Conservation (phyloP, 176 grass and related monocot species). For the Musa acuminata region DNA sequence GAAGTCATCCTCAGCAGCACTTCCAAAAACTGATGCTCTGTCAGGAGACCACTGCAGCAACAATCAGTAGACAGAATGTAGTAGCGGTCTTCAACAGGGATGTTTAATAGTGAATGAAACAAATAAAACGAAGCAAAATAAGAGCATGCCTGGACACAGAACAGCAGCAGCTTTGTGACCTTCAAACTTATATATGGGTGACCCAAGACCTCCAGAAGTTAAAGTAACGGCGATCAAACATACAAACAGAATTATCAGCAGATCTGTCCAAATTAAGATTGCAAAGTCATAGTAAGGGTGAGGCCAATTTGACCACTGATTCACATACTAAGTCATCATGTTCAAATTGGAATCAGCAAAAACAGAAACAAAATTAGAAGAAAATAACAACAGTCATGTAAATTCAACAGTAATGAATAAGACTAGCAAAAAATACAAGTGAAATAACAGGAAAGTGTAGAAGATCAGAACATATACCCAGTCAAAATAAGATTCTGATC, state of each 20-base stretch:
- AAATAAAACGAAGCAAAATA: not conserved
- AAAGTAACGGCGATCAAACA: slow-evolving; percentile 88
- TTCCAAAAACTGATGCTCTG: slow-evolving; percentile 91
- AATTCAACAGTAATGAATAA: not conserved
- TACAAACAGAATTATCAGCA: slow-evolving; percentile 77
- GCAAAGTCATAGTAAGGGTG: slow-evolving; percentile 14
- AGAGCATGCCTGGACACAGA: slow-evolving; percentile 76
- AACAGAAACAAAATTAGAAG: not conserved
- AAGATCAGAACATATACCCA: slow-evolving; percentile 37
- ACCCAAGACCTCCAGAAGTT: slow-evolving; percentile 43
- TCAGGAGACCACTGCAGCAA: slow-evolving; percentile 85
- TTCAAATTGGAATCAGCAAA: not conserved
- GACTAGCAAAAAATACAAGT: not conserved
- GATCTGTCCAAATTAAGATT: slow-evolving; percentile 39
- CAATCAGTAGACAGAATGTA: not conserved
- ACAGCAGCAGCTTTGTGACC: slow-evolving; percentile 85
- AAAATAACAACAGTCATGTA: not conserved
- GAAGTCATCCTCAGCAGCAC: slow-evolving; percentile 74
- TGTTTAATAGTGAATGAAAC: slow-evolving; percentile 4
- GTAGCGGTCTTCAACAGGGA: not conserved
- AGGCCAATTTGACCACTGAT: not conserved
- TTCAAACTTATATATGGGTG: slow-evolving; percentile 72
- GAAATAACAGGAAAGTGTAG: not conserved
- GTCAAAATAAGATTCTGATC: slow-evolving; percentile 88
- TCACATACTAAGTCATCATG: not conserved